Evolutionary conservation across 805 yeast species (phyloP), one percentile per base, ranked within the genome.

Genomic region (Kockiozyma suomiensis): DNA sequence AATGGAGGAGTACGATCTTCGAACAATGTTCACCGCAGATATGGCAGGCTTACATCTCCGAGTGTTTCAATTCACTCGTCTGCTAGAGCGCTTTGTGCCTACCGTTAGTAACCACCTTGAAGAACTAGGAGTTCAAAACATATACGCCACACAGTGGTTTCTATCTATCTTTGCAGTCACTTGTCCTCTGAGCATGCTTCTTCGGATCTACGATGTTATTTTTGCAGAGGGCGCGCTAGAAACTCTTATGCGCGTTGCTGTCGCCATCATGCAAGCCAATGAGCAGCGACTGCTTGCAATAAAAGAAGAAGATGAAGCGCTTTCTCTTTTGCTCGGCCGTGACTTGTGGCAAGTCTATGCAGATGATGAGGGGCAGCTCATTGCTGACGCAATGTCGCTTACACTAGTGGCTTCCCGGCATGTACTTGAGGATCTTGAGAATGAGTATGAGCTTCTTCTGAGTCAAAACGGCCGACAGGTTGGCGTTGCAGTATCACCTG

Each of bases 71-170:
- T 85, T 85, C 69, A 74, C 77, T 49, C 62, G 66, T 32, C 73
- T 84, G 26, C 74, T 85, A 38, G 64, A 71, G n/a, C 58, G 68
- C 17, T 70, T 76, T 37, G 77, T 82, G 48, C 74, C 76, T 1
- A 77, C 75, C 26, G 72, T 84, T 42, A 72, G 70, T 53, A 48
- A 61, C 1, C 87, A 85, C 68, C 76, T 85, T 56, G 61, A 67
- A 25, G 59, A 68, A 70, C 56, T 78, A 74, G 66, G 85, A 75
- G 67, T 73, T 74, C 66, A 79, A 75, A 60, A 80, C 74, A 49
- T 83, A 78, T 70, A 72, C 61, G 76, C 84, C n/a, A 79, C 80
- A 51, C 88, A 85, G 69, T 85, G 89, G 89, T 84, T 86, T 78
- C 70, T 85, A 50, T 81, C 86, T 0, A 80, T 84, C 61, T 79